Conservation (phyloP, 305 asterid species). For the Fraxinus sp. region DNA sequence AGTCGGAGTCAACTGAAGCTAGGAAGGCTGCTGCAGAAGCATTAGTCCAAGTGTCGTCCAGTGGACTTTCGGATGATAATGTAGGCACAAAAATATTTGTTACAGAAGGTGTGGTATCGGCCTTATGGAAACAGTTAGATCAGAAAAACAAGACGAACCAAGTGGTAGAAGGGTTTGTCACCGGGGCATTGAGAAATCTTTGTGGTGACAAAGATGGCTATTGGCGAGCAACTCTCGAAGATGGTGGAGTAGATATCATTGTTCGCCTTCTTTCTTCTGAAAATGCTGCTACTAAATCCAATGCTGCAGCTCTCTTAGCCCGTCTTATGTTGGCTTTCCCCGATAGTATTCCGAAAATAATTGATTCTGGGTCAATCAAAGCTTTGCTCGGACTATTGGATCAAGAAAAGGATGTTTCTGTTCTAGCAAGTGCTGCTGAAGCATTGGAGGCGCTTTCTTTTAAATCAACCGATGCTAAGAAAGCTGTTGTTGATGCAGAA, state of each 20-base stretch:
- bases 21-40: conserved; percentile 92
- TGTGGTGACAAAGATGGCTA: conserved; percentile 82
- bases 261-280: conserved; percentile 68
- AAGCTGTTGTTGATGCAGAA: conserved; percentile 56
- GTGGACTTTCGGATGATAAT: conserved; percentile 71
- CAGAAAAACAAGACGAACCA: conserved; percentile 54
- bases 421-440: conserved; percentile 84
- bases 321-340: conserved; percentile 53
- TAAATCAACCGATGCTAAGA: conserved; percentile 57
- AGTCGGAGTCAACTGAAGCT: conserved; percentile 64
- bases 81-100: conserved; percentile 80
- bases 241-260: conserved; percentile 74
- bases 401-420: conserved; percentile 62
- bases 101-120: conserved; percentile 81
- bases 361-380: conserved; percentile 68
- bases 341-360: conserved; percentile 60
- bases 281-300: conserved; percentile 61
- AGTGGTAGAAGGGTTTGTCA: conserved; percentile 70
- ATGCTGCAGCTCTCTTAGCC: conserved; percentile 87
- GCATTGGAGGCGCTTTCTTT: conserved; percentile 73
- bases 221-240: conserved; percentile 71
- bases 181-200: conserved; percentile 82
- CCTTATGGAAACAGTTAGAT: conserved; percentile 73
- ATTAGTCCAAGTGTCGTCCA: conserved; percentile 60
- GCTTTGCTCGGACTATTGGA: conserved; percentile 58